These are phyloP conservation scores for Globisporangium heterothallicum DNA, from an alignment of 352 stramenopile species.

Conservation along the genomic window DNA sequence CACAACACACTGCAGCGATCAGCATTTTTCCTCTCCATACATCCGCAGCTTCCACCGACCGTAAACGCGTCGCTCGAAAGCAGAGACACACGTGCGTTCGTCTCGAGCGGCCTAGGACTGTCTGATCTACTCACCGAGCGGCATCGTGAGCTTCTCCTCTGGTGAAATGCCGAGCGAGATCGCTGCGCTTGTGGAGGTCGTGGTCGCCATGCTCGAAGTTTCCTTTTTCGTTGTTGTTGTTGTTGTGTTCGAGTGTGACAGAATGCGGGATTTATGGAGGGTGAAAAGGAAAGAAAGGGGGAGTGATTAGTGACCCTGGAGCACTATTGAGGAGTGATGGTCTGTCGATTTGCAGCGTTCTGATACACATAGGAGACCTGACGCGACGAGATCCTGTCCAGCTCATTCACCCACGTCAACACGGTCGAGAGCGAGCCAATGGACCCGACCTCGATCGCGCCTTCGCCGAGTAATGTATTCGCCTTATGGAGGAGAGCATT, in stretches of 20 bases:
- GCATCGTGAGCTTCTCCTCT: constrained; percentile 50
- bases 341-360: too few relatives aligned
- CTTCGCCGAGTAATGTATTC: too few relatives aligned
- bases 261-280: background rate
- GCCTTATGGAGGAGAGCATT: too few relatives aligned
- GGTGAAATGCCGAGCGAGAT: constrained; percentile 49
- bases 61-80: background rate
- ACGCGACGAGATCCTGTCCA: too few relatives aligned
- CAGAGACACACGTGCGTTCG: background rate
- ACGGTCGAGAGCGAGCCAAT: too few relatives aligned
- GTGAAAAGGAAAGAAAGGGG: constrained; percentile 9
- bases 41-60: background rate
- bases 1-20: background rate
- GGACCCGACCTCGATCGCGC: too few relatives aligned
- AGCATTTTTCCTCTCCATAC: too few relatives aligned
- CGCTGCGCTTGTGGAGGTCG: constrained; percentile 6
- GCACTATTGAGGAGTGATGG: background rate
- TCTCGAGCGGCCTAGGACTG: too few relatives aligned
- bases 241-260: background rate
- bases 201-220: constrained; percentile 5
- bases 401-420: too few relatives aligned
- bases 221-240: constrained; percentile 3
- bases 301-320: constrained; percentile 2
- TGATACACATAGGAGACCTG: too few relatives aligned
- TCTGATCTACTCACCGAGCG: constrained; percentile 33